Evolutionary conservation across 202 grass and related monocot genomes (phyloP), one percentile per base, ranked within the genome.

Genomic region (Bolboschoenoplectus hybrid): DNA sequence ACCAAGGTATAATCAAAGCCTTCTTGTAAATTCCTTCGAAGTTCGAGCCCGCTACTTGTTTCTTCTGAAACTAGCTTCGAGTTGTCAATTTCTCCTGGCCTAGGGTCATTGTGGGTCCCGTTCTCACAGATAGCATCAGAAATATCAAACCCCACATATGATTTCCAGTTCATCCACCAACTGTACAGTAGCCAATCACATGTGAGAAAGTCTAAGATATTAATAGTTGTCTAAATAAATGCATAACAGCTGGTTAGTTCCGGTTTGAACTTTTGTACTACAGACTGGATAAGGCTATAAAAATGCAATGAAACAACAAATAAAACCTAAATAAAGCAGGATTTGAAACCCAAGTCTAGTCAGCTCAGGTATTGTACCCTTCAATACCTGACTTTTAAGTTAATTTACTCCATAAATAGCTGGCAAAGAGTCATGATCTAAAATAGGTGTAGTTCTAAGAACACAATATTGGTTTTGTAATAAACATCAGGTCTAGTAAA

Each of bases 31-130:
- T 91, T 87, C 80, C 85, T 89, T 83, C 81, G 92, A 67, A 99
- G 93, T 75, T 93, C 92, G 50, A 81, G 66, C 63, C 51, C 82
- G 80, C 61, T 76, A 51, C 53, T 86, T 47, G 80, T 88, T 89
- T 82, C 87, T 83, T 88, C 90, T 34, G 44, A 91, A 86, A 99
- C 81, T 87, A 99, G 91, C 81, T 96, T 94, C 1, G 92, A 89
- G 79, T 99, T 99, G 83, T 99, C 92, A 87, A 99, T 99, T 80
- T 99, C 86, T 63, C 97, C 93, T 52, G 97, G 97, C 74, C 97
- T 94, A 86, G 67, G 75, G 56, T 19, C 62, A 67, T 57, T 58
- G 55, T 78, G 45, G 63, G 66, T 85, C 84, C 87, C 63, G 34
- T 85, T 87, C 45, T 90, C 88, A 60, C 41, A 60, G 19, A 58